phyloP scores from a whole-genome alignment of 768 basidiomycete genomes.

The Panaeolus cyanescens region DNA sequence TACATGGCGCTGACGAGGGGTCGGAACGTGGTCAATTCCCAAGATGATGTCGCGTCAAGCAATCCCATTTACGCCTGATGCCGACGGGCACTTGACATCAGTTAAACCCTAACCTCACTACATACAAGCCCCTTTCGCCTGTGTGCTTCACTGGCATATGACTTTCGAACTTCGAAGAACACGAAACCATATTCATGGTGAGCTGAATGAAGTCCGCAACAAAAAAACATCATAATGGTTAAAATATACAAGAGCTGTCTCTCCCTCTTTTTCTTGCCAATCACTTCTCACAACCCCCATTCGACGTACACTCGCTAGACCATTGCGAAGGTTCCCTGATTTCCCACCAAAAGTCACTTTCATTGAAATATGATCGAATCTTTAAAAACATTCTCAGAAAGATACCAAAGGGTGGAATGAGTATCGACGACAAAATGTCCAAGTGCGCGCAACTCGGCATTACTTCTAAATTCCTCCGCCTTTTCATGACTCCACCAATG shows the following conservation, averaged over 20 bases:
- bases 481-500: neutral
- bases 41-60: neutral
- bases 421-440: neutral
- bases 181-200: too few relatives aligned
- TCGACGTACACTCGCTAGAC: too few relatives aligned
- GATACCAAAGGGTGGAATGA: neutral
- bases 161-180: too few relatives aligned
- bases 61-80: neutral
- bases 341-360: too few relatives aligned
- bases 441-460: neutral
- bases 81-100: neutral
- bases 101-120: neutral
- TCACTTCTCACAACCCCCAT: too few relatives aligned
- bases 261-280: too few relatives aligned
- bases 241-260: too few relatives aligned
- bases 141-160: too few relatives aligned
- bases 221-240: too few relatives aligned
- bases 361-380: neutral
- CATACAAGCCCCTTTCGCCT: neutral
- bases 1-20: constrained; percentile 25
- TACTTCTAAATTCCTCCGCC: neutral
- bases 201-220: too few relatives aligned
- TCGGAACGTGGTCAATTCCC: neutral
- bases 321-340: too few relatives aligned
- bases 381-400: neutral